phyloP scores from a whole-genome alignment of 2,329 filamentous ascomycete genomes.

The Biscogniauxia sp. region DNA sequence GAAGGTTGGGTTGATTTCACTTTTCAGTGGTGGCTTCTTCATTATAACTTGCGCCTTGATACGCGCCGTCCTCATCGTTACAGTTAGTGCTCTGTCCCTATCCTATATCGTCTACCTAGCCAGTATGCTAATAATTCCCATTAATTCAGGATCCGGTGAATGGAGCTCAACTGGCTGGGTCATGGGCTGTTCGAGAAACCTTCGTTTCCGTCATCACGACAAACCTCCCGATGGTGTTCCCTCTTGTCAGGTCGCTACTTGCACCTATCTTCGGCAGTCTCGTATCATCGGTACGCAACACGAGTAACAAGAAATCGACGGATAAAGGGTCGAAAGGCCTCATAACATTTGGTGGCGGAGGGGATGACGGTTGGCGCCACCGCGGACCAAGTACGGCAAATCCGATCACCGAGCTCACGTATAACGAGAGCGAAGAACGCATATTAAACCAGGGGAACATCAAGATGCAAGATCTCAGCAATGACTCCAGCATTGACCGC shows the following conservation, averaged over 20 bases:
- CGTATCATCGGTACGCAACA: conserved; percentile 35
- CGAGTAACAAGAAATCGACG: conserved; percentile 36
- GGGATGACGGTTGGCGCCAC: conserved; percentile 24
- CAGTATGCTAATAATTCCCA: background rate
- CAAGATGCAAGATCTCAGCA: conserved; percentile 35
- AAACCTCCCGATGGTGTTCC: conserved; percentile 44
- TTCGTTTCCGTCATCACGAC: conserved; percentile 42
- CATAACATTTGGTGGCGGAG: conserved; percentile 37
- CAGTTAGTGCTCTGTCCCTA: conserved; percentile 20
- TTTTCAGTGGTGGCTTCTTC: conserved; percentile 39
- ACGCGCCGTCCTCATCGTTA: conserved; percentile 36
- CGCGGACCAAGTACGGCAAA: conserved; percentile 29
- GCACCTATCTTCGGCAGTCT: conserved; percentile 32
- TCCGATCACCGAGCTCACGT: conserved; percentile 37
- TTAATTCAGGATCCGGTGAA: conserved; percentile 36
- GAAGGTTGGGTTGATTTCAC: conserved; percentile 35
- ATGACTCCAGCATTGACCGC: background rate
- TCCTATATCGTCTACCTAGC: too few relatives aligned
- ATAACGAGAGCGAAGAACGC: conserved; percentile 42
- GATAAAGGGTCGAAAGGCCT: conserved; percentile 27
- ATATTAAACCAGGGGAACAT: conserved; percentile 37
- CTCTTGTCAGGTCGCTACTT: conserved; percentile 39
- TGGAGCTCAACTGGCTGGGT: conserved; percentile 39
- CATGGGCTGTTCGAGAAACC: conserved; percentile 43
- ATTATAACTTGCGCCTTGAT: conserved; percentile 37